phyloP scores from a whole-genome alignment of 306 rosid species.

The Luffa acutangula region DNA sequence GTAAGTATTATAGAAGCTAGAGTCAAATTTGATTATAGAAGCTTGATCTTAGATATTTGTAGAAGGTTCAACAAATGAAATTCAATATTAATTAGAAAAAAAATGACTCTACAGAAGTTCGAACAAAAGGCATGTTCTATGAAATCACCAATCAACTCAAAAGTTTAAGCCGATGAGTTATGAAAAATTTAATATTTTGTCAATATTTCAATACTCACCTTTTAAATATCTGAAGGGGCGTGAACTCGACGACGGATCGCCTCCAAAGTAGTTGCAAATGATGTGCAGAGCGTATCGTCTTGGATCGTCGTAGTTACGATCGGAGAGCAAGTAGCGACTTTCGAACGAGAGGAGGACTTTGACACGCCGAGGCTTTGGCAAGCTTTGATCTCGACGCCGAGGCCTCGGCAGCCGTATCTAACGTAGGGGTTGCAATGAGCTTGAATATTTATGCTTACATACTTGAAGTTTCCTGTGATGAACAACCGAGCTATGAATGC shows the following conservation, averaged over 20 bases:
- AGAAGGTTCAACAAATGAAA: too few species aligned
- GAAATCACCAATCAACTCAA: too few species aligned
- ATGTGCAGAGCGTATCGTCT: background rate
- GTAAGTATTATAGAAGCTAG: too few species aligned
- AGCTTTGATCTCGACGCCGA: background rate
- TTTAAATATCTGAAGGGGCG: too few species aligned
- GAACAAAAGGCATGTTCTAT: too few species aligned
- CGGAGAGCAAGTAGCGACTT: background rate
- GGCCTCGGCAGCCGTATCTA: background rate
- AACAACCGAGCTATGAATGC: background rate
- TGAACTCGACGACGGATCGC: background rate
- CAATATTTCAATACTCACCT: too few species aligned
- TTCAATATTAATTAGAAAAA: too few species aligned
- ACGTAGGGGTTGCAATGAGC: background rate
- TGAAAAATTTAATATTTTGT: too few species aligned
- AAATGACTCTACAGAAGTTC: too few species aligned
- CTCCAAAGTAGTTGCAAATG: background rate
- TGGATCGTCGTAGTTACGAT: background rate
- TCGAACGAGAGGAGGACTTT: background rate
- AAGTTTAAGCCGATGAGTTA: too few species aligned
- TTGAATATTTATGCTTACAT: background rate
- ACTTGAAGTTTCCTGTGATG: background rate
- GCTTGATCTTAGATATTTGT: too few species aligned
- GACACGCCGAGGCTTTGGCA: background rate
- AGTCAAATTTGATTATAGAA: too few species aligned